Conservation (phyloP, 2,329 filamentous ascomycete genomes). For the Diaporthe sp. region DNA sequence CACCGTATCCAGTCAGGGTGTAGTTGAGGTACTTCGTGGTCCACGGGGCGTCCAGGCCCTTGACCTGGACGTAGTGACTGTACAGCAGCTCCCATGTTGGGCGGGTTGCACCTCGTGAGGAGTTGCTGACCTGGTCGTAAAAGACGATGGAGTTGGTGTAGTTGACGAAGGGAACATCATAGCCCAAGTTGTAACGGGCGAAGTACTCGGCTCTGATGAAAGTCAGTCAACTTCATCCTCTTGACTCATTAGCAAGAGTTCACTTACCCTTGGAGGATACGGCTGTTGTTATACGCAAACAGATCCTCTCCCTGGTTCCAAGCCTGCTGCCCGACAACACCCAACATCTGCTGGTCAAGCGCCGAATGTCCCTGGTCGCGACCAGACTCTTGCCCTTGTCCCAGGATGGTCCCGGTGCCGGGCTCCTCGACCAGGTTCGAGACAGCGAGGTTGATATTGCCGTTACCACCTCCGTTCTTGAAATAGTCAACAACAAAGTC, state of each 20-base stretch:
- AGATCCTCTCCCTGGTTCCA: slow-evolving; percentile 48
- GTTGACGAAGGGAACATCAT: slow-evolving; percentile 44
- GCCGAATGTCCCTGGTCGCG: slow-evolving; percentile 61
- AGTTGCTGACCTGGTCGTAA: slow-evolving; percentile 39
- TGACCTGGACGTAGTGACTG: slow-evolving; percentile 44
- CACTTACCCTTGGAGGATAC: slow-evolving; percentile 42
- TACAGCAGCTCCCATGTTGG: slow-evolving; percentile 45
- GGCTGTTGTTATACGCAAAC: slow-evolving; percentile 46
- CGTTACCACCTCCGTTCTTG: slow-evolving; percentile 55
- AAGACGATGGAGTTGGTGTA: slow-evolving; percentile 45
- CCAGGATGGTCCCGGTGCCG: slow-evolving; percentile 49
- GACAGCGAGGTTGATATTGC: slow-evolving; percentile 52
- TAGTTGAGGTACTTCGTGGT: slow-evolving; percentile 43
- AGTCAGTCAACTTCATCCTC: not conserved
- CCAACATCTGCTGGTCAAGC: slow-evolving; percentile 56
- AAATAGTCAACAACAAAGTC: slow-evolving; percentile 57
- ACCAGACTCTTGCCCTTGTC: slow-evolving; percentile 58
- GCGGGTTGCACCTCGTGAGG: slow-evolving; percentile 42
- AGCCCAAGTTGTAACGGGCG: slow-evolving; percentile 45
- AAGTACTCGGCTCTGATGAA: slow-evolving; percentile 44
- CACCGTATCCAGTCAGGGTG: slow-evolving; percentile 35
- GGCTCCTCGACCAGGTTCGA: slow-evolving; percentile 50
- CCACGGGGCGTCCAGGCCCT: slow-evolving; percentile 44
- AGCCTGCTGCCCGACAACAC: slow-evolving; percentile 56
- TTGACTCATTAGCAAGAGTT: no score